Evolutionary conservation across 2,329 filamentous ascomycete genomes (phyloP), one percentile per base, ranked within the genome.

Genomic region (Trichoderma citrinoviride): DNA sequence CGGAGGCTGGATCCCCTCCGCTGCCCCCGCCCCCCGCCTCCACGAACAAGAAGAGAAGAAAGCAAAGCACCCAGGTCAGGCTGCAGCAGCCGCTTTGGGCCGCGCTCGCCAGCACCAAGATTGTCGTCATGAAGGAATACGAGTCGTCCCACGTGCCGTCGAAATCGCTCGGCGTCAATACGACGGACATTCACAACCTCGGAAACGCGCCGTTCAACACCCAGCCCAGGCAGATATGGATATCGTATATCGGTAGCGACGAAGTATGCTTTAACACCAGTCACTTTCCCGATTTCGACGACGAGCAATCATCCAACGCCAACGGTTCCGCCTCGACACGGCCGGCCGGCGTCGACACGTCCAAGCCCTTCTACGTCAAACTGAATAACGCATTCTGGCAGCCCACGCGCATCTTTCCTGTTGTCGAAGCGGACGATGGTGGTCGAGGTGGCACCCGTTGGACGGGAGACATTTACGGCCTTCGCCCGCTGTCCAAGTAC

Each of bases 1-100:
- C 80, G 66, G 85, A 87, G 69, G 76, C 80, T 21, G 71, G 71
- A 5, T 67, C 70, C 10, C 64, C 71, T 21, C 70, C 49, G 27
- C 58, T 54, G 7, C 80, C 40, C 5, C 46, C 46, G 7, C 79
- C 79, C 78, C 73, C 87, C 79, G 77, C 76, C 64, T 75, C 77
- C 74, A 85, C 79, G 80, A 86, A 84, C 68, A 96, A 95, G 79
- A 95, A 92, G 80, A 90, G 91, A 79, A 87, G 90, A 79, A 94
- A 95, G 79, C 92, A 96, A 78, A 94, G 91, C 74, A 93, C 92
- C 65, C 91, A 95, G 77, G 92, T 96, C 70, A 85, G 93, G 76
- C 91, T 92, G 75, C 89, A 92, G 74, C 93, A 97, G 79, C 93
- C 93, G 55, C 86, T 97, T 69, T 97, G 93, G 93, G 92, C 93